A percentile compares a stretch with the other conserved stretches of the same genome.
phyloP scores from a whole-genome alignment of 805 yeast genomes.

The Wickerhamiella parazyma region DNA sequence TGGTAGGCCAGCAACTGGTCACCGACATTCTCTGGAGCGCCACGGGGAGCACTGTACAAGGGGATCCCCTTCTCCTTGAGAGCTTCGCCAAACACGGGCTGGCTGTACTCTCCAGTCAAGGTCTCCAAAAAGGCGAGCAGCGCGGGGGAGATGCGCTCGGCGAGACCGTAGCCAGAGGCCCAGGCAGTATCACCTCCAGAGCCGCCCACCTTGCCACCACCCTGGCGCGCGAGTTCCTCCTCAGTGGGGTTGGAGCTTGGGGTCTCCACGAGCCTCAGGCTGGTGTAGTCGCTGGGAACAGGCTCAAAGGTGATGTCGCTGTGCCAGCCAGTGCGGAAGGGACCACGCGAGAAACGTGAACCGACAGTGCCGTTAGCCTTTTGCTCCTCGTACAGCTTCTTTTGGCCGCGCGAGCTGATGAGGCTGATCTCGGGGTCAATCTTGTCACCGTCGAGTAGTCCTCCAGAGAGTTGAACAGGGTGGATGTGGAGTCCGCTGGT shows the following conservation, averaged over 20 bases:
- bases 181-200: constrained; percentile 40
- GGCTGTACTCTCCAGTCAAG: constrained; percentile 14
- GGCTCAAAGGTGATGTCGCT: constrained; percentile 43
- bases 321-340: constrained; percentile 31
- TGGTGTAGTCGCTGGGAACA: constrained; percentile 44
- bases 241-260: constrained; percentile 16
- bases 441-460: constrained; percentile 19
- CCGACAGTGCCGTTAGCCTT: neutral
- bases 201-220: constrained; percentile 10
- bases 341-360: neutral
- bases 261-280: constrained; percentile 36
- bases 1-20: constrained; percentile 45
- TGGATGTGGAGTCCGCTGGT: constrained; percentile 23
- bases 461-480: constrained; percentile 24
- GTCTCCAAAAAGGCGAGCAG: constrained; percentile 36
- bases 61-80: neutral
- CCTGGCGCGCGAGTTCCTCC: neutral
- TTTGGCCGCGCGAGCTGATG: constrained; percentile 18
- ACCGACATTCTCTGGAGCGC: constrained; percentile 29
- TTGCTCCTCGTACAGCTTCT: constrained; percentile 14
- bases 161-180: constrained; percentile 41
- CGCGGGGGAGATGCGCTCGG: constrained; percentile 38
- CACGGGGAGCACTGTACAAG: constrained; percentile 19
- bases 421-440: constrained; percentile 23
- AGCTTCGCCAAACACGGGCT: neutral